phyloP scores from a whole-genome alignment of 257 asterid genomes.

The Ilex aquifolium region DNA sequence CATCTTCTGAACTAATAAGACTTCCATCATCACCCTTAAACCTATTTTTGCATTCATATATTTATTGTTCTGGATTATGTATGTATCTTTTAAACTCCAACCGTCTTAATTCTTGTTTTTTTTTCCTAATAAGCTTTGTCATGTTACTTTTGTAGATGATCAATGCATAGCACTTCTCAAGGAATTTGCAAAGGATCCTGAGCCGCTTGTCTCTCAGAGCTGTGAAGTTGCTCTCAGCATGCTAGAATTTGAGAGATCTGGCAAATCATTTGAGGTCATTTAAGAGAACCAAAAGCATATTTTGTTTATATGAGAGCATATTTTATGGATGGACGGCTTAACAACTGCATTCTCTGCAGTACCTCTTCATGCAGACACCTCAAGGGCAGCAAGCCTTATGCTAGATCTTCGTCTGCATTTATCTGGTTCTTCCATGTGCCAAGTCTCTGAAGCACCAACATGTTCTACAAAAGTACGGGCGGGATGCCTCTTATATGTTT shows the following conservation, averaged over 20 bases:
- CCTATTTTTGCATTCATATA: too few species aligned
- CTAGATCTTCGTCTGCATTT: too few species aligned
- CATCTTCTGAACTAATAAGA: too few species aligned
- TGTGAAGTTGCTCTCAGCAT: slow-evolving; percentile 97
- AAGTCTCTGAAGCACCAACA: too few species aligned
- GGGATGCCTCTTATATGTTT: too few species aligned
- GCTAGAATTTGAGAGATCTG: slow-evolving; percentile 79
- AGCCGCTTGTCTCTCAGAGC: slow-evolving; percentile 88
- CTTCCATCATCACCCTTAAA: too few species aligned
- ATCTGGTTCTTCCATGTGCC: too few species aligned
- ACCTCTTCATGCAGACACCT: slow-evolving; percentile 62
- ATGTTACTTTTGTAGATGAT: slow-evolving; percentile 30
- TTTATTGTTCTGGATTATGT: too few species aligned
- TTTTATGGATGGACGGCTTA: neutral
- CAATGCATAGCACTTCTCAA: slow-evolving; percentile 55
- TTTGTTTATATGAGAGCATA: neutral
- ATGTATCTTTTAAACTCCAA: too few species aligned
- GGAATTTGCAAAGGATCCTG: slow-evolving; percentile 75
- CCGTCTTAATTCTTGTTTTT: too few species aligned
- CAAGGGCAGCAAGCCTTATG: slow-evolving; percentile 32
- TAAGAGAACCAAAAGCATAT: neutral
- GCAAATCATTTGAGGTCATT: slow-evolving; percentile 80
- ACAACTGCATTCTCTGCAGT: slow-evolving; percentile 30
- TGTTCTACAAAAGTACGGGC: too few species aligned
- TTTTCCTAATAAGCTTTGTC: neutral